phyloP scores from a whole-genome alignment of 495 filamentous ascomycete species.

The Corynascus novoguineensis region DNA sequence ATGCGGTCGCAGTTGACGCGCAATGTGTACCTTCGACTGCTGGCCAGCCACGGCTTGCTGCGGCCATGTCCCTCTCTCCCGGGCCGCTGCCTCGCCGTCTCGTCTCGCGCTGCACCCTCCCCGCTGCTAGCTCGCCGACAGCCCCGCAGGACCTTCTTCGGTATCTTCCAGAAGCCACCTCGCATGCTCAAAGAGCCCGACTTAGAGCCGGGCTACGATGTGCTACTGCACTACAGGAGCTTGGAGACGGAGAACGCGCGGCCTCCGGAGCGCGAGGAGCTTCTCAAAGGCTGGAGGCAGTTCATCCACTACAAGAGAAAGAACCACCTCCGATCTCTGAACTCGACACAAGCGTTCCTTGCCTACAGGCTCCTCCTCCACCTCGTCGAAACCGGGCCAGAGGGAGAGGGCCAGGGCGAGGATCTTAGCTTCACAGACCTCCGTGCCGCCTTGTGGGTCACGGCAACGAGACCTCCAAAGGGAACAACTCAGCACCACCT shows the following conservation, averaged over 20 bases:
- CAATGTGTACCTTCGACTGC: slow-evolving; percentile 63
- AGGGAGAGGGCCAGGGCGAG: slow-evolving; percentile 34
- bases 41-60: slow-evolving; percentile 56
- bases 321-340: slow-evolving; percentile 45
- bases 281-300: slow-evolving; percentile 56
- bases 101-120: slow-evolving; percentile 23
- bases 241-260: slow-evolving; percentile 45
- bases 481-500: slow-evolving; percentile 41
- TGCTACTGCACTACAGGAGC: slow-evolving; percentile 47
- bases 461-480: slow-evolving; percentile 30
- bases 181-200: slow-evolving; percentile 49
- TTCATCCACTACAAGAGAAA: slow-evolving; percentile 57
- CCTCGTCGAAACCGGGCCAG: slow-evolving; percentile 42
- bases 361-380: slow-evolving; percentile 54
- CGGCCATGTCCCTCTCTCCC: slow-evolving; percentile 27
- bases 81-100: slow-evolving; percentile 15
- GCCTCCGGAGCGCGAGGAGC: slow-evolving; percentile 52
- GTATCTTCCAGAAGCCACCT: slow-evolving; percentile 52
- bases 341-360: slow-evolving; percentile 59
- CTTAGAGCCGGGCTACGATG: slow-evolving; percentile 55
- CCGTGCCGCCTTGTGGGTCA: slow-evolving; percentile 36
- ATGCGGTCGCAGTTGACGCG: slow-evolving; percentile 84
- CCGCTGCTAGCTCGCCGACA: slow-evolving; percentile 24
- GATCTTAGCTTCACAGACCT: slow-evolving; percentile 49
- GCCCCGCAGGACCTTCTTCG: slow-evolving; percentile 51